phyloP scores from a whole-genome alignment of 352 stramenopile species.

The Globisporangium abappressorium region DNA sequence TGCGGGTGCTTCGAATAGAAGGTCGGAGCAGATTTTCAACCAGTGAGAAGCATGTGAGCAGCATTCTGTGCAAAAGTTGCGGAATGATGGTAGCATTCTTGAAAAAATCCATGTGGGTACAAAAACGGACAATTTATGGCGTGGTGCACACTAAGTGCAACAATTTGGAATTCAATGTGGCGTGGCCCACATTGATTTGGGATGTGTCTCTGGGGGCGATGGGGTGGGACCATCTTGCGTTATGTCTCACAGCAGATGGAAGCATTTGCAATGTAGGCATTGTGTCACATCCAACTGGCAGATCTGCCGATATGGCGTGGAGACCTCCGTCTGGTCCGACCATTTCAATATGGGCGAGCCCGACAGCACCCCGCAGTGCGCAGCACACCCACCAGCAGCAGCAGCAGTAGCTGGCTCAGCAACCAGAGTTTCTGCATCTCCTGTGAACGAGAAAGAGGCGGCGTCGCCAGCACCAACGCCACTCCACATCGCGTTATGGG shows the following conservation, averaged over 20 bases:
- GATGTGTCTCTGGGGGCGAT: background rate
- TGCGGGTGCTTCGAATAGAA: background rate
- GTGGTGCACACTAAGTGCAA: background rate
- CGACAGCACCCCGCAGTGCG: background rate
- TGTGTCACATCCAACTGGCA: conserved; percentile 10
- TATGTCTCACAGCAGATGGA: background rate
- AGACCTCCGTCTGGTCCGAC: background rate
- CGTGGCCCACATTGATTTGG: background rate
- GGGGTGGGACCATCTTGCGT: background rate
- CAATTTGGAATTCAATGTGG: background rate
- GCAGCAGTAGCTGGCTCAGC: background rate
- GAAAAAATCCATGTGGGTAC: conserved; percentile 28
- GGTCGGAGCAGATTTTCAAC: conserved; percentile 5
- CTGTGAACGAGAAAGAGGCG: background rate
- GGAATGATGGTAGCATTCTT: conserved; percentile 35
- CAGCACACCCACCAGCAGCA: background rate
- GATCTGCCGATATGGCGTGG: conserved; percentile 4
- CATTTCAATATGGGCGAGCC: conserved; percentile 9
- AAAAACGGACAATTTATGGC: background rate
- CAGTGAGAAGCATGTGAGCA: conserved; percentile 17
- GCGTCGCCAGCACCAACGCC: conserved; percentile 20
- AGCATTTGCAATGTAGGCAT: background rate
- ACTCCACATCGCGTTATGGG: conserved; percentile 65
- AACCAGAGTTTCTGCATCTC: background rate
- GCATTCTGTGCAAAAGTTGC: conserved; percentile 20